Evolutionary conservation across 2,329 filamentous ascomycete genomes (phyloP).

Genomic region (Nemania diffusa): DNA sequence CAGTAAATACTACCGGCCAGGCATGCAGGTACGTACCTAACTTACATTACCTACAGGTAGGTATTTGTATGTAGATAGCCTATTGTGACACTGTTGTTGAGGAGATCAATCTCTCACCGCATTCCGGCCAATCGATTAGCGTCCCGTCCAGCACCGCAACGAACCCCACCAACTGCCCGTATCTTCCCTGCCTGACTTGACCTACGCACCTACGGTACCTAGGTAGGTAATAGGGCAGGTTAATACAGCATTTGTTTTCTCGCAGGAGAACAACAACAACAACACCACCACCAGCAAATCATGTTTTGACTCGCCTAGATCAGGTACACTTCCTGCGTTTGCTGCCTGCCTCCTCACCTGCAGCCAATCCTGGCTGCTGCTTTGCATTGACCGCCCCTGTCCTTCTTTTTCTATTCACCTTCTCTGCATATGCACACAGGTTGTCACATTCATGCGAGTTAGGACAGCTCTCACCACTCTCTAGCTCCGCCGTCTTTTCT

Average conservation of each 20-base stretch:
- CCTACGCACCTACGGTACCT: slow-evolving; percentile 1
- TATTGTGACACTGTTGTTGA: slow-evolving; percentile 29
- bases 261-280: slow-evolving; percentile 8
- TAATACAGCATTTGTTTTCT: slow-evolving; percentile 12
- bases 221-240: slow-evolving; percentile 11
- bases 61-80: neutral
- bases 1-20: neutral
- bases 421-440: slow-evolving; percentile 35
- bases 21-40: neutral
- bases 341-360: slow-evolving; percentile 21
- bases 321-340: slow-evolving; percentile 12
- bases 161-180: slow-evolving; percentile 26
- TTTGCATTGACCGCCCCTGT: slow-evolving; percentile 35
- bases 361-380: slow-evolving; percentile 22
- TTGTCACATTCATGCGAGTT: slow-evolving; percentile 34
- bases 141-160: slow-evolving; percentile 3
- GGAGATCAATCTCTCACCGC: slow-evolving; percentile 34
- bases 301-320: slow-evolving; percentile 19
- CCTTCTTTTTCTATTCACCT: slow-evolving; percentile 31
- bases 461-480: slow-evolving; percentile 21
- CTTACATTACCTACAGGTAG: neutral
- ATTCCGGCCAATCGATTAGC: slow-evolving; percentile 35
- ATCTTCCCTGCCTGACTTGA: neutral
- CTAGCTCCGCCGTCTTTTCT: slow-evolving; percentile 26
- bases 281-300: slow-evolving; percentile 21